Evolutionary conservation across 495 filamentous ascomycete species (phyloP).

Genomic region (Lasiosphaeria hispida): DNA sequence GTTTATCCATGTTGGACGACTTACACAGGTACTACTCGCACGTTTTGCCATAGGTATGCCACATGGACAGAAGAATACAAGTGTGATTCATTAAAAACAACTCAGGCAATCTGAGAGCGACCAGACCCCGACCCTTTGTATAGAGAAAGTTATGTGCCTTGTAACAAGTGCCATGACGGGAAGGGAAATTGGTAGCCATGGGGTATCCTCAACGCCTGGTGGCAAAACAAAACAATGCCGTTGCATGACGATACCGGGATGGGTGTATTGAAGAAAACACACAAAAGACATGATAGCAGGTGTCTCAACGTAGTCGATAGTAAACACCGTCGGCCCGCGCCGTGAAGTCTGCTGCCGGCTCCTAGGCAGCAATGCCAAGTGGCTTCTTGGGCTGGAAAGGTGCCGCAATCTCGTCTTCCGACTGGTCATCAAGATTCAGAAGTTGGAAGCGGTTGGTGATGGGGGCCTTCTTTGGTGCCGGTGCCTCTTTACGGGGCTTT

Average conservation of each 20-base stretch:
- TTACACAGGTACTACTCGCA: neutral
- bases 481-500: slow-evolving; percentile 34
- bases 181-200: slow-evolving; percentile 7
- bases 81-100: neutral
- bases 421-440: slow-evolving; percentile 50
- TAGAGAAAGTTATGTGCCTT: neutral
- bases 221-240: neutral
- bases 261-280: too few relatives aligned
- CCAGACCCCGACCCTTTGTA: neutral
- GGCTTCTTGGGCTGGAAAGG: slow-evolving; percentile 27
- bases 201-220: slow-evolving; percentile 26
- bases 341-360: neutral
- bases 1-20: neutral
- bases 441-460: slow-evolving; percentile 63
- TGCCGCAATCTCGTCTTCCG: slow-evolving; percentile 29
- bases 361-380: slow-evolving; percentile 28
- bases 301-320: neutral
- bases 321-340: neutral
- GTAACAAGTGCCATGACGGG: neutral
- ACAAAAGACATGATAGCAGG: neutral
- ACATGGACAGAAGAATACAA: neutral
- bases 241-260: neutral
- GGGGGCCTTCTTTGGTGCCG: slow-evolving; percentile 36
- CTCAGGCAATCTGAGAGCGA: neutral
- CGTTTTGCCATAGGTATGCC: neutral